phyloP scores from a whole-genome alignment of 441 rosid genomes.

The Mallotus repandus region DNA sequence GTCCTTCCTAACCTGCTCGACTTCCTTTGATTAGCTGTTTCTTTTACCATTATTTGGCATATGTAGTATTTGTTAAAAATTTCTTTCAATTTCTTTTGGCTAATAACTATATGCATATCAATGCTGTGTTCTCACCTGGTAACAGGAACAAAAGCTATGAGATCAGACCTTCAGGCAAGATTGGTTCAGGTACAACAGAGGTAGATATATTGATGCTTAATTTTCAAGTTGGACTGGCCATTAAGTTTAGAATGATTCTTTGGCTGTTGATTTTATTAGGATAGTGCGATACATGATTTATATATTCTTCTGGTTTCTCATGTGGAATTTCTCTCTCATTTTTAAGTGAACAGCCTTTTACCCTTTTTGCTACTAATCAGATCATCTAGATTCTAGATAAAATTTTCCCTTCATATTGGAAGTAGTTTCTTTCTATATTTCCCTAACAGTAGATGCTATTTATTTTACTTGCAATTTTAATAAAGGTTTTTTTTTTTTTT shows the following conservation, averaged over 20 bases:
- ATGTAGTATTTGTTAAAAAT: not conserved
- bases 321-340: constrained; percentile 2
- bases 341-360: not conserved
- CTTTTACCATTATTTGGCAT: not conserved
- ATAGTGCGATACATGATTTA: not conserved
- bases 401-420: not conserved
- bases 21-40: not conserved
- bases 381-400: not conserved
- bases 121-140: constrained; percentile 14
- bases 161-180: constrained; percentile 63
- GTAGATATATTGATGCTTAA: constrained; percentile 32
- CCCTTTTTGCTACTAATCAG: not conserved
- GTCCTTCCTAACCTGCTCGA: not conserved
- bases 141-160: constrained; percentile 62
- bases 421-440: not conserved
- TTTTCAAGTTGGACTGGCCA: not conserved
- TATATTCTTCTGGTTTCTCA: constrained; percentile 1
- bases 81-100: not conserved
- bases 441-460: not conserved
- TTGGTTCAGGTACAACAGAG: constrained; percentile 81
- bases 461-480: not conserved
- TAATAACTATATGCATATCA: not conserved
- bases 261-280: not conserved
- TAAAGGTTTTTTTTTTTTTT: constrained; percentile 5
- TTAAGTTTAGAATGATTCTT: not conserved